Evolutionary conservation across 805 yeast genomes (phyloP).

Genomic region (Yamadazyma akitaensis): DNA sequence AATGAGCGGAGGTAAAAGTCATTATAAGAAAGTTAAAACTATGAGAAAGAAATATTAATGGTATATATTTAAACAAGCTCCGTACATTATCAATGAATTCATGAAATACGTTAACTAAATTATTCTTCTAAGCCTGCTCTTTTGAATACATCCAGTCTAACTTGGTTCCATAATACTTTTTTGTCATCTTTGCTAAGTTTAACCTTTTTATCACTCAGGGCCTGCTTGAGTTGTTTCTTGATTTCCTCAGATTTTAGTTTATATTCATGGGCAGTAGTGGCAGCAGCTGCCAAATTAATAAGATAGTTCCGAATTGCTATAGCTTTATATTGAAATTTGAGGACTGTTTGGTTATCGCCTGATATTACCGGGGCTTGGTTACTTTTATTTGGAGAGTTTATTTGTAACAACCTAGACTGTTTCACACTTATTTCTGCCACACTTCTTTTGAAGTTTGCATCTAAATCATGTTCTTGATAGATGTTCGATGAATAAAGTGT

Average conservation of each 20-base stretch:
- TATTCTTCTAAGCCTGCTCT: slow-evolving; percentile 39
- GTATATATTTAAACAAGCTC: background rate
- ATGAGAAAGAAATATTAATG: slow-evolving; percentile 51
- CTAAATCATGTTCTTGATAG: slow-evolving; percentile 49
- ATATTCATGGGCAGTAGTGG: slow-evolving; percentile 52
- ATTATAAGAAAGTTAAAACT: slow-evolving; percentile 59
- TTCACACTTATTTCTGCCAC: slow-evolving; percentile 51
- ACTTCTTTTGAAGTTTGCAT: slow-evolving; percentile 39
- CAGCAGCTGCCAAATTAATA: slow-evolving; percentile 52
- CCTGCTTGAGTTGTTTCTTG: slow-evolving; percentile 23
- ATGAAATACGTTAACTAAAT: slow-evolving; percentile 1
- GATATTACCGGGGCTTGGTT: slow-evolving; percentile 27
- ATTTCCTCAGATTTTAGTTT: slow-evolving; percentile 36
- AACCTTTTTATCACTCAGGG: slow-evolving; percentile 20
- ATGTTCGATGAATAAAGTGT: slow-evolving; percentile 40
- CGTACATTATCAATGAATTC: slow-evolving; percentile 4
- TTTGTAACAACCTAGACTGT: slow-evolving; percentile 42
- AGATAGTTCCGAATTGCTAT: slow-evolving; percentile 49
- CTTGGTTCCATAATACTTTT: slow-evolving; percentile 46
- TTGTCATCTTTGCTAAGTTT: slow-evolving; percentile 41
- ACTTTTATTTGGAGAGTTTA: slow-evolving; percentile 24
- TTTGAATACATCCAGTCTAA: slow-evolving; percentile 48
- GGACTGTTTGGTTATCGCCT: slow-evolving; percentile 22
- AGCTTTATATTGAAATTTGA: slow-evolving; percentile 38
- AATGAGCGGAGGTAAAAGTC: slow-evolving; percentile 62